Conservation (phyloP, 805 yeast genomes). For the Saturnispora kantuleensis region DNA sequence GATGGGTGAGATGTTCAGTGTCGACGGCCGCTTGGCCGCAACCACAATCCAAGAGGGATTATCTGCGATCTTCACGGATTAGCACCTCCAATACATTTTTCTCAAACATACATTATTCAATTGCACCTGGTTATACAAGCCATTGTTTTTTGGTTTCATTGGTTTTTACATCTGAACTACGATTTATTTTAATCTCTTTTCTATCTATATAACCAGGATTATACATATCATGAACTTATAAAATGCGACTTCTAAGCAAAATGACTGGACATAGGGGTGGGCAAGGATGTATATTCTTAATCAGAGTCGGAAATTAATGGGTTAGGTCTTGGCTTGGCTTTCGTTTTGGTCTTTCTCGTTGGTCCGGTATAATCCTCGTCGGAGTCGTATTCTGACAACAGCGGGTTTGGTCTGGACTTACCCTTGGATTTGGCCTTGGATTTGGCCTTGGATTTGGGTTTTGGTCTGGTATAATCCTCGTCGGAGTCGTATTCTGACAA, state of each 20-base stretch:
- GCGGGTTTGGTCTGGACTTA: neutral
- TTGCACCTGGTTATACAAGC: neutral
- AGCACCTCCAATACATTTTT: neutral
- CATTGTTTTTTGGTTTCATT: no score
- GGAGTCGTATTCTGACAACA: conserved; percentile 1
- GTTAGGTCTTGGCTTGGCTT: no score
- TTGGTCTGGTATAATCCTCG: neutral
- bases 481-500: conserved; percentile 1
- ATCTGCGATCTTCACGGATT: conserved; percentile 24
- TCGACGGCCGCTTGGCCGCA: conserved; percentile 43
- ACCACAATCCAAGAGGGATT: conserved; percentile 61
- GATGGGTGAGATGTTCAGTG: conserved; percentile 46
- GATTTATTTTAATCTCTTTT: neutral
- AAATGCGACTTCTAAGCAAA: neutral
- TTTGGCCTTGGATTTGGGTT: neutral
- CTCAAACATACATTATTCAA: neutral
- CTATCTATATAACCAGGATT: neutral
- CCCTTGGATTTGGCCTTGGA: neutral
- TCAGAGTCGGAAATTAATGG: neutral
- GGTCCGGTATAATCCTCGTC: neutral
- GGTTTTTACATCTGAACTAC: no score
- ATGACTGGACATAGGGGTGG: neutral
- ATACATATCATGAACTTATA: neutral
- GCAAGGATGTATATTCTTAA: neutral
- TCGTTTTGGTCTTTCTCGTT: neutral